Evolutionary conservation across 2,329 filamentous ascomycete species (phyloP), one percentile per base, ranked within the genome.

Genomic region (Simplicillium sp.): DNA sequence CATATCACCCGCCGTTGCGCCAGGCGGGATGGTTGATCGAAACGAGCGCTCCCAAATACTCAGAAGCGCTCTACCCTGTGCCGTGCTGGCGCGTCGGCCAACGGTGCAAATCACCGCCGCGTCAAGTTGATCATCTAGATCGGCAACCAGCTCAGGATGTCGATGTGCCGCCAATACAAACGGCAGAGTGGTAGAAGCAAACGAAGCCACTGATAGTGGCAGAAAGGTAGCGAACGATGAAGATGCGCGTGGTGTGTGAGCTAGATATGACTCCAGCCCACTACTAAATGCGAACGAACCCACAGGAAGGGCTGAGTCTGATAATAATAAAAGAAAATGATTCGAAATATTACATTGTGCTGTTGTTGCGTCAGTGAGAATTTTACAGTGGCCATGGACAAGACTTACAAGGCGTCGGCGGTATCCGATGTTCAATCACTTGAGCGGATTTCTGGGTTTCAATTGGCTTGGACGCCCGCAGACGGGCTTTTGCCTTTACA

Each of bases 241-340:
- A 15, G 64, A 54, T 14, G 58, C 46, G 33, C 57, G 59, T 6
- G 48, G 41, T 49, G 69, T 68, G 65, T 92, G 86, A 3, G 82
- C 81, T 14, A 89, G 77, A 59, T 83, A 90, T 33, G 85, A 90
- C 64, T 92, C 86, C 13, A 92, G 73, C 3, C 85, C 85, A 50
- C 78, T 84, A 66, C 80, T 86, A 66, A 90, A 92, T 53, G 86
- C 86, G 63, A 92, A 92, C n/a, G 85, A 87, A 43, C 86, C 86
- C 0, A 92, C 71, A 1, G 86, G 86, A 3, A 92, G 75, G 12
- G 84, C 84, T 2, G 86, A 89, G 66, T 92, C 86, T 37, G 86
- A 78, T 37, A 90, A 78, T 3, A 92, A 71, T 28, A 90, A 75
- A 31, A 88, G 75, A 48, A 83, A 81, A 60, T 90, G 86, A 36